phyloP scores from a whole-genome alignment of 1,284 basidiomycete species.

The Stereum hirsutum region DNA sequence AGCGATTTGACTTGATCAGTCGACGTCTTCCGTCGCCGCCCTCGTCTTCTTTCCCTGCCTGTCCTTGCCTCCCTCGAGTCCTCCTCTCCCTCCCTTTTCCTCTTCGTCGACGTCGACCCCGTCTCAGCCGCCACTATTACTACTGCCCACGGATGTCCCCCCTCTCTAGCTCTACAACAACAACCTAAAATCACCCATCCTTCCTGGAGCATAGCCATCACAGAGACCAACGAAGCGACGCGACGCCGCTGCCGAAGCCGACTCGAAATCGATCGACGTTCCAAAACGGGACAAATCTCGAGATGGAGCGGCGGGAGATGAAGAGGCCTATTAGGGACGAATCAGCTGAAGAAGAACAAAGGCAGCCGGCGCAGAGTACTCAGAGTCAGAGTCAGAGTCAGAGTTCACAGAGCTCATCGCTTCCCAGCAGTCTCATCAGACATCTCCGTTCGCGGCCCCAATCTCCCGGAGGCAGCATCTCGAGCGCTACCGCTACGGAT shows the following conservation, averaged over 20 bases:
- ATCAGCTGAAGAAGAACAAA: too few species aligned
- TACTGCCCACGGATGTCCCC: too few species aligned
- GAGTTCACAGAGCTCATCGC: too few species aligned
- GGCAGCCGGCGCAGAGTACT: too few species aligned
- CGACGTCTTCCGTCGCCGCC: slow-evolving; percentile 10
- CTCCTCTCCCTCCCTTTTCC: neutral
- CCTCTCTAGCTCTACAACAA: too few species aligned
- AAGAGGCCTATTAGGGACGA: too few species aligned
- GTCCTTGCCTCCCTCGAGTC: slow-evolving; percentile 7
- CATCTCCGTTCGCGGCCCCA: slow-evolving; percentile 33
- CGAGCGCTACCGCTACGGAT: slow-evolving; percentile 4
- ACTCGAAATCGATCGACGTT: too few species aligned
- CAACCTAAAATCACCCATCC: too few species aligned
- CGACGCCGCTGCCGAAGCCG: too few species aligned
- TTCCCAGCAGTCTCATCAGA: slow-evolving; percentile 36
- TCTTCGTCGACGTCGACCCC: neutral
- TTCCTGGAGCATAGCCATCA: too few species aligned
- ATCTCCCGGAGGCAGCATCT: slow-evolving; percentile 14
- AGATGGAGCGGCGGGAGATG: slow-evolving; percentile 23
- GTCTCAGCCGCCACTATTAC: neutral
- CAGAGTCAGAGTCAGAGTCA: too few species aligned
- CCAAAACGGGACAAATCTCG: neutral
- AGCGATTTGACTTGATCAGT: slow-evolving; percentile 17
- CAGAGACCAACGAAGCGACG: too few species aligned
- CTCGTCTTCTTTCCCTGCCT: slow-evolving; percentile 15